Percentiles rank a stretch among this genome's conserved stretches.
Evolutionary conservation across 1,284 basidiomycete genomes (phyloP).

Genomic region (Moesziomyces antarcticus): DNA sequence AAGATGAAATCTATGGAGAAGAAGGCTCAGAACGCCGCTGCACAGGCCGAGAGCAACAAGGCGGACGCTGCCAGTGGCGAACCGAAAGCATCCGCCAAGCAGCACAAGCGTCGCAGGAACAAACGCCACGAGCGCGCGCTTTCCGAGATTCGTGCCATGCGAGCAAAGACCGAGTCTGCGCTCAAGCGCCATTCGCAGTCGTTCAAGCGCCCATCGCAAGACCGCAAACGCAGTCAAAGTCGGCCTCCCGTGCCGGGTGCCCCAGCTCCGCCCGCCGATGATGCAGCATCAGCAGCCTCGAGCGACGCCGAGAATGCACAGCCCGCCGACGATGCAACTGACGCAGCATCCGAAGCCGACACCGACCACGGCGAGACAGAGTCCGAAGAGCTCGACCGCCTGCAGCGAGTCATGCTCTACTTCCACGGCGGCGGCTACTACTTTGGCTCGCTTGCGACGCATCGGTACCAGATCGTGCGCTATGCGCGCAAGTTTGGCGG

Average conservation of each 20-base stretch:
- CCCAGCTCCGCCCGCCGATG: background rate
- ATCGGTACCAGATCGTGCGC: slow-evolving; percentile 69
- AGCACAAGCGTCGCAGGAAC: slow-evolving; percentile 16
- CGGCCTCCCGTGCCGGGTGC: background rate
- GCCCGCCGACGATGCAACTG: slow-evolving; percentile 48
- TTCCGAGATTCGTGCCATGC: slow-evolving; percentile 36
- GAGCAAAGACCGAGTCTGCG: slow-evolving; percentile 23
- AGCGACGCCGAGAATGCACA: slow-evolving; percentile 9
- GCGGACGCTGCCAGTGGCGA: background rate
- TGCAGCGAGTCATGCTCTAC: slow-evolving; percentile 64
- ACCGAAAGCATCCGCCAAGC: background rate
- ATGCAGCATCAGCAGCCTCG: slow-evolving; percentile 8
- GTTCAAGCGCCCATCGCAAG: slow-evolving; percentile 13
- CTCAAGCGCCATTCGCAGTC: slow-evolving; percentile 31
- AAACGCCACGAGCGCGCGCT: slow-evolving; percentile 35
- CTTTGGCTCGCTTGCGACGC: slow-evolving; percentile 72
- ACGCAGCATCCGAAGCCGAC: slow-evolving; percentile 22
- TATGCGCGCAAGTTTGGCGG: slow-evolving; percentile 69
- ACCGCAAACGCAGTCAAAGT: background rate
- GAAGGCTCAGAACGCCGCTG: slow-evolving; percentile 9
- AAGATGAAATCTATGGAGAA: slow-evolving; percentile 61
- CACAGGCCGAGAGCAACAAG: slow-evolving; percentile 3
- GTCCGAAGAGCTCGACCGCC: slow-evolving; percentile 59
- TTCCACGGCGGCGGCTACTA: slow-evolving; percentile 69
- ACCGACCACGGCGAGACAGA: slow-evolving; percentile 11